These are phyloP conservation scores for Allodekkera sacchari DNA, from an alignment of 805 yeast species.

Conservation along the genomic window DNA sequence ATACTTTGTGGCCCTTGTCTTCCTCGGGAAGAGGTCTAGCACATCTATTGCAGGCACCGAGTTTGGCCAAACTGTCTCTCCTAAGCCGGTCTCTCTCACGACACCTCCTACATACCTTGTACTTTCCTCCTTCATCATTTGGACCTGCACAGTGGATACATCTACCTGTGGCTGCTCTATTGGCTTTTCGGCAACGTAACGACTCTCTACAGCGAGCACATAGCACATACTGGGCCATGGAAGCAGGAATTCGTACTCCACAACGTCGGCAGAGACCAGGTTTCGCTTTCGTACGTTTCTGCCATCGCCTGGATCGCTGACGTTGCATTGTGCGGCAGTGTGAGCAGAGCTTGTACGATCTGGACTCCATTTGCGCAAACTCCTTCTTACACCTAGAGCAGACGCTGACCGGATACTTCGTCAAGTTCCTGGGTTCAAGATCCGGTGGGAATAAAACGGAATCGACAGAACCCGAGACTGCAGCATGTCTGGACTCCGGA, in stretches of 20 bases:
- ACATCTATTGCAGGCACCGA: slow-evolving; percentile 58
- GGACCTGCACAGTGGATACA: slow-evolving; percentile 67
- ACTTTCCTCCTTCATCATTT: slow-evolving; percentile 34
- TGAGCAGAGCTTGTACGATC: slow-evolving; percentile 46
- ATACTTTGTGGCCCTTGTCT: slow-evolving; percentile 51
- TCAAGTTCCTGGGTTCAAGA: slow-evolving; percentile 3
- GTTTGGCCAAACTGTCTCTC: slow-evolving; percentile 44
- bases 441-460: slow-evolving; percentile 3
- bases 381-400: slow-evolving; percentile 57
- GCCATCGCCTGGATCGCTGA: slow-evolving; percentile 59
- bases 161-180: slow-evolving; percentile 52
- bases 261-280: slow-evolving; percentile 60
- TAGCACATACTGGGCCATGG: slow-evolving; percentile 38
- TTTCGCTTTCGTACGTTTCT: slow-evolving; percentile 47
- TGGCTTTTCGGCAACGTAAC: slow-evolving; percentile 46
- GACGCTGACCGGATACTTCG: slow-evolving; percentile 5
- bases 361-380: slow-evolving; percentile 40
- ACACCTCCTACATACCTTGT: slow-evolving; percentile 60
- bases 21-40: slow-evolving; percentile 37
- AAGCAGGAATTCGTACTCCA: slow-evolving; percentile 42
- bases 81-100: slow-evolving; percentile 53
- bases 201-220: slow-evolving; percentile 54
- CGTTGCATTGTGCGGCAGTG: slow-evolving; percentile 61
- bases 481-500: no score
- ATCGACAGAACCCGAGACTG: not conserved